Conservation (phyloP, 768 basidiomycete species). For the Mycena galopus region DNA sequence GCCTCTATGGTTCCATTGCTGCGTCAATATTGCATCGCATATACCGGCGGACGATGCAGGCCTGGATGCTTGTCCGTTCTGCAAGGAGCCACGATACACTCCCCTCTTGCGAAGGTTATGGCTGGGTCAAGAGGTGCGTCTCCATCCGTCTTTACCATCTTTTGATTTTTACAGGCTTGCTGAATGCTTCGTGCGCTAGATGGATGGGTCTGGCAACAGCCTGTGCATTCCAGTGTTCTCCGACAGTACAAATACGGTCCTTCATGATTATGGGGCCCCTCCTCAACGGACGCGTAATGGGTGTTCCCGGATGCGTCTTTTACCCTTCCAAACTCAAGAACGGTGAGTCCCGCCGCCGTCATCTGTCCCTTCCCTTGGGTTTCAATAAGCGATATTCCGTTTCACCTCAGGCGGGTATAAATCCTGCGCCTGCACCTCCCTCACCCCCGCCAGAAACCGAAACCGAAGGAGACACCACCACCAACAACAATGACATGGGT, state of each 20-base stretch:
- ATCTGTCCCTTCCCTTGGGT: slow-evolving; percentile 17
- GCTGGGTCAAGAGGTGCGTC: slow-evolving; percentile 77
- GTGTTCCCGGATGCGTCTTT: slow-evolving; percentile 26
- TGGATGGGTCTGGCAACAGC: slow-evolving; percentile 94
- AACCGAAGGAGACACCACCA: background rate
- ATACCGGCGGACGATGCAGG: no score
- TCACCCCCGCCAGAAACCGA: slow-evolving; percentile 15
- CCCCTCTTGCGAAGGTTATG: no score
- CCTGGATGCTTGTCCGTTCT: no score
- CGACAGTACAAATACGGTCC: slow-evolving; percentile 88
- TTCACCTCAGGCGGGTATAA: slow-evolving; percentile 20
- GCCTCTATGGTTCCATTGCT: no score
- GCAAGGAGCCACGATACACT: no score
- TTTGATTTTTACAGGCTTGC: slow-evolving; percentile 63
- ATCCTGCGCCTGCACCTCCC: slow-evolving; percentile 12
- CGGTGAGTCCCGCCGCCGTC: slow-evolving; percentile 34
- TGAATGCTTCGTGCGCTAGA: slow-evolving; percentile 92
- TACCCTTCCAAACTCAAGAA: slow-evolving; percentile 21
- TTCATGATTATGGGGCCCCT: slow-evolving; percentile 84
- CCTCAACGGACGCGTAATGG: slow-evolving; percentile 25
- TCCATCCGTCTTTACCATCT: background rate
- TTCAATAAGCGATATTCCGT: slow-evolving; percentile 17
- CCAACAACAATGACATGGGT: slow-evolving; percentile 23
- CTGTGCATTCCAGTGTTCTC: slow-evolving; percentile 91
- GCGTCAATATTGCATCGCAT: no score